phyloP scores from a whole-genome alignment of 345 rosid genomes.

The Raphanus raphanistrum region DNA sequence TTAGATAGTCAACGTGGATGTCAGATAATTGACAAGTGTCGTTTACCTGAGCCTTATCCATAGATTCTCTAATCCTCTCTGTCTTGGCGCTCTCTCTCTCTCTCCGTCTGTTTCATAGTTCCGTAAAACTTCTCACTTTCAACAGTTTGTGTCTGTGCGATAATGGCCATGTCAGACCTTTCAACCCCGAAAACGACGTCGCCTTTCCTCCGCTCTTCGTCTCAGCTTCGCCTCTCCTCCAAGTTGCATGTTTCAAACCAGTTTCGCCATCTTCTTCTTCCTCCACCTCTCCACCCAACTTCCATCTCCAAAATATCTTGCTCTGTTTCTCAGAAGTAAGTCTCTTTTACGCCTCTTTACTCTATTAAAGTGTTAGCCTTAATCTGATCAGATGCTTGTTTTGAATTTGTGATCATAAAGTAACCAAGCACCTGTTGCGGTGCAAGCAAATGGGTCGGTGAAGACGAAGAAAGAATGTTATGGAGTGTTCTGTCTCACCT shows the following conservation, averaged over 20 bases:
- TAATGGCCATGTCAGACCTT: conserved; percentile 77
- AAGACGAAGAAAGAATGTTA: conserved; percentile 66
- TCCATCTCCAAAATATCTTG: conserved; percentile 54
- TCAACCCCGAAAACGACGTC: conserved; percentile 47
- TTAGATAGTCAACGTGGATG: conserved; percentile 36
- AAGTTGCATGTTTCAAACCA: conserved; percentile 47
- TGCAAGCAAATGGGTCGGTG: conserved; percentile 40
- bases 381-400: conserved; percentile 14
- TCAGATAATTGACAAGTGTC: conserved; percentile 57
- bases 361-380: not conserved
- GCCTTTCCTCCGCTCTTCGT: conserved; percentile 49
- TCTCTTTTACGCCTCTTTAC: not conserved
- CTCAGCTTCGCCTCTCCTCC: conserved; percentile 58
- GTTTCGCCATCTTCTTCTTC: conserved; percentile 46
- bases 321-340: conserved; percentile 67
- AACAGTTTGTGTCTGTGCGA: conserved; percentile 33
- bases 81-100: conserved; percentile 34
- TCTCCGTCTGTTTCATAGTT: not conserved
- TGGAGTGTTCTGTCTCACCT: conserved; percentile 93
- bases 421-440: conserved; percentile 56
- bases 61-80: conserved; percentile 27
- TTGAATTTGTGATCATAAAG: not conserved
- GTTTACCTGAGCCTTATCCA: conserved; percentile 46
- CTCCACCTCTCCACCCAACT: conserved; percentile 45
- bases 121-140: conserved; percentile 23